Evolutionary conservation across 2,329 filamentous ascomycete genomes (phyloP).

Genomic region (Aspergillus sp.): DNA sequence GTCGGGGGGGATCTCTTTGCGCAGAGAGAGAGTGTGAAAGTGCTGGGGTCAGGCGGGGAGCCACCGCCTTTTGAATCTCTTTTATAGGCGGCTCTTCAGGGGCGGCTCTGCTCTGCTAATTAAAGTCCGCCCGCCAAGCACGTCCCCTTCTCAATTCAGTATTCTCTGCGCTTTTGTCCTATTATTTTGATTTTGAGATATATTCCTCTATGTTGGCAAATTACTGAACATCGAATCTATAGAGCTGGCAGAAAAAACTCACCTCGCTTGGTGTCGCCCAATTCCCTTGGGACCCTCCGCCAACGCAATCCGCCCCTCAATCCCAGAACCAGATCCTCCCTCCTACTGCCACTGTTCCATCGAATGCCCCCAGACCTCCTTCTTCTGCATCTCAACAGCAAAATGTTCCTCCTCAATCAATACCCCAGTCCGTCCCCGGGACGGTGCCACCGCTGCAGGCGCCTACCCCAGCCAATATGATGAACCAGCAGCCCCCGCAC

Average conservation of each 20-base stretch:
- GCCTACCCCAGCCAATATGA: slow-evolving; percentile 15
- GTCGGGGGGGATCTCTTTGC: slow-evolving; percentile 27
- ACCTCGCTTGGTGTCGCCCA: slow-evolving; percentile 73
- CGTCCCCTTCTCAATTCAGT: not conserved
- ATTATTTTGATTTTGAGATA: too few species aligned
- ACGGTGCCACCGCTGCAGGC: slow-evolving; percentile 19
- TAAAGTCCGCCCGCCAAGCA: slow-evolving; percentile 13
- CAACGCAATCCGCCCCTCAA: slow-evolving; percentile 44
- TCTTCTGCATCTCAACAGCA: slow-evolving; percentile 23
- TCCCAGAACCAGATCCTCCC: slow-evolving; percentile 32
- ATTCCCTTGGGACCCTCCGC: slow-evolving; percentile 93
- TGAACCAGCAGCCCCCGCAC: slow-evolving; percentile 27
- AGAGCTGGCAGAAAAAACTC: slow-evolving; percentile 94
- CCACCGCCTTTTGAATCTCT: slow-evolving; percentile 29
- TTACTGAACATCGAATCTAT: slow-evolving; percentile 3
- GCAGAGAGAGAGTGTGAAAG: slow-evolving; percentile 9
- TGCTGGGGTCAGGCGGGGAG: slow-evolving; percentile 31
- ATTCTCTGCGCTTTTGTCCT: too few species aligned
- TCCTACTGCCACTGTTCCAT: slow-evolving; percentile 34
- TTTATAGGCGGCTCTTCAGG: slow-evolving; percentile 12
- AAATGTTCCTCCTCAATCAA: slow-evolving; percentile 30
- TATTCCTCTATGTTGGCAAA: too few species aligned
- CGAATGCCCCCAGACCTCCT: slow-evolving; percentile 36
- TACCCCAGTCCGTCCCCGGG: slow-evolving; percentile 24
- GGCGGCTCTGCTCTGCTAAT: not conserved